Evolutionary conservation across 2,329 filamentous ascomycete species (phyloP), one percentile per base, ranked within the genome.

Genomic region (Aspergillus cejpii): DNA sequence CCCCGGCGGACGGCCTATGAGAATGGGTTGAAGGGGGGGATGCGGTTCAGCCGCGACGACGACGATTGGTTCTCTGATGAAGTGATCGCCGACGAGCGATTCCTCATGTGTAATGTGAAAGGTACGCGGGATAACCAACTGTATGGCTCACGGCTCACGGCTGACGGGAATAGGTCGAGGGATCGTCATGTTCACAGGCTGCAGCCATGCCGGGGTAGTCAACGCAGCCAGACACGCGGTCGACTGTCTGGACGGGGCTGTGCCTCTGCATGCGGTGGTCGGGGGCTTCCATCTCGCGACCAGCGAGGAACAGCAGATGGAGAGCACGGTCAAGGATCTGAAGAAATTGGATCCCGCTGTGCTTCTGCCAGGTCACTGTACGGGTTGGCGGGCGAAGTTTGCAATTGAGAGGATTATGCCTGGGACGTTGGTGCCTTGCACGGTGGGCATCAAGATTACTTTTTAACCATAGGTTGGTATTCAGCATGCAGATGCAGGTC

Each of bases 271-370:
- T 52, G 74, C 73, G 2, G 65, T 78, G 1, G 63, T 78, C 0
- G 76, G 76, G 2, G 76, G 76, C 0, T 79, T 74, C 37, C 76
- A 79, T 54, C 67, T 79, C 3, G 74, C 74, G 0, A 73, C 70
- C 8, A 70, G 68, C 3, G 63, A 73, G 5, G 54, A 67, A 3
- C 58, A 64, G 3, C 70, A 73, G 41, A 59, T 77, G 43, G 54
- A 70, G 31, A 62, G 59, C 14, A 75, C 74, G 0, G 61, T 79
- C 1, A 53, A 58, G n/a, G 75, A 77, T 41, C 57, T 79, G 17
- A 72, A 73, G 51, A 61, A 50, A 0, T 53, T 78, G 2, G 64
- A 70, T 41, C 73, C 74, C 0, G 69, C 69, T 10, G 62, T 79
- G 0, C 54, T 79, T 3, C 65, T 79, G 56, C 74, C 76, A 0